These are phyloP conservation scores for Oryza officinalis DNA, from an alignment of 176 grass and related monocot genomes.

Conservation along the genomic window DNA sequence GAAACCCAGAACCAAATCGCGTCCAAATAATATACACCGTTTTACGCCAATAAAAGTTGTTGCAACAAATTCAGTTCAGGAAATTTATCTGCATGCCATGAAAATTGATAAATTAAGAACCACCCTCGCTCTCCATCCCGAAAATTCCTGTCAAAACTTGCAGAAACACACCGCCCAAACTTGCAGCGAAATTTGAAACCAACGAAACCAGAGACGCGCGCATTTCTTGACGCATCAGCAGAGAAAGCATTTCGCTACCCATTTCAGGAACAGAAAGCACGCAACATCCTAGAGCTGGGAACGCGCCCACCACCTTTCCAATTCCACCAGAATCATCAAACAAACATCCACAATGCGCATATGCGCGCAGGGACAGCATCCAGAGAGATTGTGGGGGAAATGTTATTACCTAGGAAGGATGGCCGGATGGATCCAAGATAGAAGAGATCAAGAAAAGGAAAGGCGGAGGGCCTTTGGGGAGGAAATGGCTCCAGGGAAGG, in stretches of 20 bases:
- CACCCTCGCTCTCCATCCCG: background rate
- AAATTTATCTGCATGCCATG: background rate
- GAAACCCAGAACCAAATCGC: conserved; percentile 7
- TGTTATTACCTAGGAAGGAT: conserved; percentile 15
- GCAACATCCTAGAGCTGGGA: background rate
- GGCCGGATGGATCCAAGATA: background rate
- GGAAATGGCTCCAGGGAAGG: too few relatives aligned
- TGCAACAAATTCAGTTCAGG: background rate
- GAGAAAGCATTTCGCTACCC: background rate
- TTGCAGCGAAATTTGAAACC: background rate
- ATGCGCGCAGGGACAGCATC: background rate
- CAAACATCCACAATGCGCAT: background rate
- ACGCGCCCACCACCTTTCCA: background rate
- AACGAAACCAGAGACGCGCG: background rate
- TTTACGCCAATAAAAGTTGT: background rate
- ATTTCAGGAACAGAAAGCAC: background rate
- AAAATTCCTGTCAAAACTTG: background rate
- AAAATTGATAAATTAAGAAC: conserved; percentile 13
- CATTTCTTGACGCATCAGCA: background rate
- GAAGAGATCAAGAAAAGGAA: background rate
- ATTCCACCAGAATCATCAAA: background rate
- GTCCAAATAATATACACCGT: background rate
- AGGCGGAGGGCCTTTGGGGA: background rate
- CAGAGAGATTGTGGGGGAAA: background rate
- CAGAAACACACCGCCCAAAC: conserved; percentile 9